Base-by-base conservation (phyloP, 148 eudicot species). In the Beta vulgaris region DNA sequence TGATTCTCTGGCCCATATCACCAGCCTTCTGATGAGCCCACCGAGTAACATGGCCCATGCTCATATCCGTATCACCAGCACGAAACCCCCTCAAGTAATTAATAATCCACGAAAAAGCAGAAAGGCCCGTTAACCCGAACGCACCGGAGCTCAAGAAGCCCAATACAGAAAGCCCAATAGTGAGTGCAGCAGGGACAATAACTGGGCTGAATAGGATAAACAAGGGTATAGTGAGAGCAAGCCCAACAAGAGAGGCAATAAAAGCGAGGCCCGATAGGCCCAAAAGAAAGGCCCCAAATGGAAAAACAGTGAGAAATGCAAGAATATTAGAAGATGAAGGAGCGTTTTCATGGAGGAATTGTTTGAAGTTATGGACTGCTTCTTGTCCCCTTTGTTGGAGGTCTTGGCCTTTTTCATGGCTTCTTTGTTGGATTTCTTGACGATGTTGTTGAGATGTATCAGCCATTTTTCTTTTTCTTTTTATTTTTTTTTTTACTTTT, bases 171-270 rank as follows among this genome's bases (percentile, higher is more conserved):
- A 86, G 75, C 54, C 83, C 90, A 7, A 84, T 65, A 7, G 74
- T 42, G 2, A 90, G 29, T 0, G 73, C 80, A 2, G 95, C 93
- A 3, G 96, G 96, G 66, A 91, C 84, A 12, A 91, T 70, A 8
- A 91, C 75, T 3, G 96, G 96, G 81, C 96, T 87, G 77, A 85
- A 91, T 43, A 91, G 29, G 25, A 91, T 55, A n/a, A 91, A 89
- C 5, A 91, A 55, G 7, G 96, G 96, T 32, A 81, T 70, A 0
- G 84, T 63, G 6, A 86, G 54, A 0, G 83, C 91, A 1, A 87
- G 78, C 36, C 86, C 88, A 11, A 90, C 46, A 18, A 87, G 74
- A 8, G 87, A 78, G 1, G 88, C 89, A 15, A 80, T 59, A 4
- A 89, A 84, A 43, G 86, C 74, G 0, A 89, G 36, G 12, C 82